Evolutionary conservation across 257 asterid genomes (phyloP).

Genomic region (Nicotiana knightiana): DNA sequence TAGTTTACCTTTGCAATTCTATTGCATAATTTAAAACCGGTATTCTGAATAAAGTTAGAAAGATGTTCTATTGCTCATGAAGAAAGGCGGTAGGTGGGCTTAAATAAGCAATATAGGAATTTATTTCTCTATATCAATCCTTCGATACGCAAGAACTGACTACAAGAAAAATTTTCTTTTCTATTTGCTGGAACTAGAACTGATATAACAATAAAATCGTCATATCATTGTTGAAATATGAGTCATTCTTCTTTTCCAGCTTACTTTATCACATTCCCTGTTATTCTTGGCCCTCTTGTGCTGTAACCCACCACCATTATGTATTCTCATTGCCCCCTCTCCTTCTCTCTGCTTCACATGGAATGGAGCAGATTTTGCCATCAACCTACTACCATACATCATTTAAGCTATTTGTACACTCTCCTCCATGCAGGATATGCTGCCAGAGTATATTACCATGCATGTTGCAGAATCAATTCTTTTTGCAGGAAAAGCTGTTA

Average conservation of each 20-base stretch:
- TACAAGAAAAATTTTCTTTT: background rate
- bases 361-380: background rate
- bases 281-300: background rate
- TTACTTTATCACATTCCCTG: background rate
- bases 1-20: background rate
- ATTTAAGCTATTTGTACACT: slow-evolving; percentile 8
- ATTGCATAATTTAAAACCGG: background rate
- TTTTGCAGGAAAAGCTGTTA: slow-evolving; percentile 95
- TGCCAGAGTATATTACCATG: slow-evolving; percentile 86
- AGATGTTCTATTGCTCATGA: background rate
- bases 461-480: slow-evolving; percentile 76
- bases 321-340: background rate
- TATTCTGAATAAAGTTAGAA: background rate
- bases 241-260: background rate
- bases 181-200: background rate
- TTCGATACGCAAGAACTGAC: background rate
- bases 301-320: background rate
- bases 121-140: background rate
- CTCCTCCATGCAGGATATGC: slow-evolving; percentile 70
- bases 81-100: background rate
- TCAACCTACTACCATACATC: background rate
- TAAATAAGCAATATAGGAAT: background rate
- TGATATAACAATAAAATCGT: background rate
- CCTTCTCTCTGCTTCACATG: background rate
- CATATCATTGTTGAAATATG: background rate